A percentile compares a stretch with the other conserved stretches of the same genome.
These are phyloP conservation scores for Populus deltoides DNA, from an alignment of 345 rosid species.

Conservation along the genomic window DNA sequence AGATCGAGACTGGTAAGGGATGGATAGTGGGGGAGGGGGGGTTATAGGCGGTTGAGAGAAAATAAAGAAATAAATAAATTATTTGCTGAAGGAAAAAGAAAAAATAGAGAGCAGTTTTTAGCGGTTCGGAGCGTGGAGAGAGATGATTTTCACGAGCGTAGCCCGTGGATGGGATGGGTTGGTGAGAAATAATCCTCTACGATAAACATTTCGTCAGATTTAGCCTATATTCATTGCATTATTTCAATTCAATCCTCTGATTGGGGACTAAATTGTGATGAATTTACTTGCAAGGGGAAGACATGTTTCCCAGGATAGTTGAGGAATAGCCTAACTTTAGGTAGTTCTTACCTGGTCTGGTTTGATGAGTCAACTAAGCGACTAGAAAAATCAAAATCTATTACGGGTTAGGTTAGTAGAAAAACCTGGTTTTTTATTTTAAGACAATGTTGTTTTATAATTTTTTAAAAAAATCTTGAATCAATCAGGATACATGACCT, in stretches of 20 bases:
- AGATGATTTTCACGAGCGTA: background rate
- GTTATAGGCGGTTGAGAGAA: background rate
- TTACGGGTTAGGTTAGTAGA: no score
- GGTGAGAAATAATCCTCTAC: background rate
- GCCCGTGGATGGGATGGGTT: background rate
- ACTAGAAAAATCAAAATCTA: no score
- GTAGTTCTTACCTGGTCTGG: no score
- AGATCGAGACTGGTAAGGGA: slow-evolving; percentile 1
- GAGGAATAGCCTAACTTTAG: no score
- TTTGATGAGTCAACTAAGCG: no score
- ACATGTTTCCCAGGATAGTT: background rate
- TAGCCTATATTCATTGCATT: background rate
- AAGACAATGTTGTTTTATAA: no score
- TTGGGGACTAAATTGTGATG: background rate
- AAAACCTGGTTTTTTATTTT: no score
- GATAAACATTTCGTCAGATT: background rate
- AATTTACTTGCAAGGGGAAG: background rate
- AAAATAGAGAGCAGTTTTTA: background rate
- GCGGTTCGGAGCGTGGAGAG: background rate
- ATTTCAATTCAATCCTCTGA: background rate
- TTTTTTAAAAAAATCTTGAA: no score
- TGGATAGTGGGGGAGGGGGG: background rate
- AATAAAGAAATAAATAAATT: no score
- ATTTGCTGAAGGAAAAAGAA: background rate
- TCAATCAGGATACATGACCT: no score